These are phyloP conservation scores for Scenedesmus sp. DNA, from an alignment of 163 green algal species.

Conservation along the genomic window DNA sequence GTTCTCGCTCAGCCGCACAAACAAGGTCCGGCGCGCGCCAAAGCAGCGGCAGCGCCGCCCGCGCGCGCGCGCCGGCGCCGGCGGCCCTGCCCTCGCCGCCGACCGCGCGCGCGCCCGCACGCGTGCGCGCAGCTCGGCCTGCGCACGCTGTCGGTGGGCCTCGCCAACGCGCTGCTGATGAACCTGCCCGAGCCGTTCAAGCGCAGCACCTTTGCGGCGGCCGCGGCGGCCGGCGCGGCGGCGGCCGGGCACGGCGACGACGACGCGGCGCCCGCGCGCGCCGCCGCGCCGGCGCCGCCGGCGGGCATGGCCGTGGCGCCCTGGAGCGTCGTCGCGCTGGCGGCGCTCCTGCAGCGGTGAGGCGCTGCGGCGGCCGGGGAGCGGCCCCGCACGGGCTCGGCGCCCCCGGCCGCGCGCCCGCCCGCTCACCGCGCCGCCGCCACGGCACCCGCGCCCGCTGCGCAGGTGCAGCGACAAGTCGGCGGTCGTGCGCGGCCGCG, in stretches of 20 bases:
- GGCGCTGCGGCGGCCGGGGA: no score
- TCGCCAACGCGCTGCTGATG: conserved; percentile 63
- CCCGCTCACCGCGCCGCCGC: no score
- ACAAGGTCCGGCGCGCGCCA: conserved; percentile 55
- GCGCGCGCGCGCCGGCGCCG: no score
- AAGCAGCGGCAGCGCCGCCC: no score
- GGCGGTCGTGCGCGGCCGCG: conserved; percentile 64
- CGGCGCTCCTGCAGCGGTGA: conserved; percentile 66
- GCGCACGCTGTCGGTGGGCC: conserved; percentile 68
- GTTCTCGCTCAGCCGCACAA: conserved; percentile 60
- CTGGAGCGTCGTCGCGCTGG: conserved; percentile 69
- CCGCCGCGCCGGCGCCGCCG: not conserved
- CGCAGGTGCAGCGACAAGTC: conserved; percentile 46
- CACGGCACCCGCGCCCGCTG: no score
- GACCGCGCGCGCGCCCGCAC: no score
- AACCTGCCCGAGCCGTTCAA: conserved; percentile 61
- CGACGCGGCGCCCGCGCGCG: not conserved
- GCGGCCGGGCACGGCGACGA: not conserved
- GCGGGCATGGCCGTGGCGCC: conserved; percentile 53
- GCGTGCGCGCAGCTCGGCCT: conserved; percentile 58
- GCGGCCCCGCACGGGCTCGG: no score
- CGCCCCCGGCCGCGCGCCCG: no score
- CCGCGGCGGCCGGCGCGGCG: not conserved
- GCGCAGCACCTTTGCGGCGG: conserved; percentile 34
- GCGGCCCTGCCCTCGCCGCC: no score